Evolutionary conservation across 2,329 filamentous ascomycete species (phyloP), one percentile per base, ranked within the genome.

Genomic region (Diaporthe citrichinensis): DNA sequence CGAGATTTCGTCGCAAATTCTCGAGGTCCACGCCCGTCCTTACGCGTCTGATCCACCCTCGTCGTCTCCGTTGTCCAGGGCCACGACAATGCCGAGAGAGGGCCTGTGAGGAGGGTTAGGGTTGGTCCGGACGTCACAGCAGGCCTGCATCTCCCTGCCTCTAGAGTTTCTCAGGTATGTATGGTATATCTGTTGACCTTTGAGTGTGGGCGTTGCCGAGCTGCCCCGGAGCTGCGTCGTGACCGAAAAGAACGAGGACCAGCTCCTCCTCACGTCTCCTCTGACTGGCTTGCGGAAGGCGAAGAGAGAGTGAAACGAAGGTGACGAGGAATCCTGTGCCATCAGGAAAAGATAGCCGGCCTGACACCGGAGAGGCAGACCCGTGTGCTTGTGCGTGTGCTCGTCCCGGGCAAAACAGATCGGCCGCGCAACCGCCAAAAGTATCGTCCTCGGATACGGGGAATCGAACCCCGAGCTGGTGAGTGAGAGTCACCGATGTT

Each of bases 381-480:
- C 53, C 53, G 53, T 10, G 15, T 20, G 14, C 28, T 23, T 6
- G 10, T 28, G n/a, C n/a, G n/a, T 25, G 10, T 53, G 23, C 31
- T 39, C 34, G 8, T 39, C 23, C 34, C 7, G 39, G 23, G 57
- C 58, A 65, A 44, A 46, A 31, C 41, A 31, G 2, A 36, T 7
- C 34, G 57, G 34, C 57, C 5, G 8, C 31, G 14, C 20, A 41
- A 25, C n/a, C 6, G n/a, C 25, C n/a, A 65, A 65, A 49, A 65
- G 1, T 4, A 23, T 10, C 17, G 28, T 59, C 53, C 68, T 72
- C 68, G 68, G 62, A 68, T 68, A 68, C 62, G 62, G 62, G 62
- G 62, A 68, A 68, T 68, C 62, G 62, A 68, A 68, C 65, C 65
- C 65, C 65, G 65, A 68, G 65, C 65, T 68, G 65, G 65, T 68